Conservation (phyloP, 2,329 filamentous ascomycete genomes). For the Chaetothyriales sp. region DNA sequence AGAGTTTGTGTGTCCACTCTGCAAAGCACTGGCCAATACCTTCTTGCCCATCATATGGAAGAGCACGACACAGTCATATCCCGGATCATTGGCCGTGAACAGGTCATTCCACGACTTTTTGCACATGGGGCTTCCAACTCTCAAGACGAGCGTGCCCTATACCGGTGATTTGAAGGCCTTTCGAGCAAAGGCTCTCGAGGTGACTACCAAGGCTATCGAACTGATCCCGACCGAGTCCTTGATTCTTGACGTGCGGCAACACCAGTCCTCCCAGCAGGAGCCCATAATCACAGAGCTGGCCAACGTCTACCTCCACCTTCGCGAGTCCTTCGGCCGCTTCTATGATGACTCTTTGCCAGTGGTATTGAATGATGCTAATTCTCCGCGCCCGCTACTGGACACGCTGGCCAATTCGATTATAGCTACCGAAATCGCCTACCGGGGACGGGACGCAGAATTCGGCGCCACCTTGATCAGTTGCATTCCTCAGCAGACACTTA, state of each 20-base stretch:
- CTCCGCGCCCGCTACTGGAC: constrained; percentile 10
- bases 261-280: not conserved
- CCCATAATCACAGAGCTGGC: constrained; percentile 12
- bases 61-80: constrained; percentile 71
- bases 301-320: constrained; percentile 20
- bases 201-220: constrained; percentile 5
- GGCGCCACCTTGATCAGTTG: constrained; percentile 67
- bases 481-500: constrained; percentile 70
- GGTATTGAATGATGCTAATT: constrained; percentile 3
- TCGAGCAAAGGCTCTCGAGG: constrained; percentile 9
- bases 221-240: constrained; percentile 2
- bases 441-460: constrained; percentile 61
- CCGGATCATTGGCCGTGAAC: constrained; percentile 52
- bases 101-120: constrained; percentile 57
- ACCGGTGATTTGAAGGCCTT: constrained; percentile 19
- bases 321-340: constrained; percentile 6
- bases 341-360: not conserved
- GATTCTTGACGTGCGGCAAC: not conserved
- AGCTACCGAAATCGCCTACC: constrained; percentile 79
- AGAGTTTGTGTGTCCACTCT: constrained; percentile 92
- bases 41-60: constrained; percentile 96
- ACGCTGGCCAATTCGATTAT: constrained; percentile 52
- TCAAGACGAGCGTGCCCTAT: constrained; percentile 16
- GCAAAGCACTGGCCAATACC: constrained; percentile 88
- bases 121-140: constrained; percentile 39